Percentiles rank a stretch among this genome's conserved stretches.
Evolutionary conservation across 495 filamentous ascomycete genomes (phyloP).

Genomic region (Cercophora scortea): DNA sequence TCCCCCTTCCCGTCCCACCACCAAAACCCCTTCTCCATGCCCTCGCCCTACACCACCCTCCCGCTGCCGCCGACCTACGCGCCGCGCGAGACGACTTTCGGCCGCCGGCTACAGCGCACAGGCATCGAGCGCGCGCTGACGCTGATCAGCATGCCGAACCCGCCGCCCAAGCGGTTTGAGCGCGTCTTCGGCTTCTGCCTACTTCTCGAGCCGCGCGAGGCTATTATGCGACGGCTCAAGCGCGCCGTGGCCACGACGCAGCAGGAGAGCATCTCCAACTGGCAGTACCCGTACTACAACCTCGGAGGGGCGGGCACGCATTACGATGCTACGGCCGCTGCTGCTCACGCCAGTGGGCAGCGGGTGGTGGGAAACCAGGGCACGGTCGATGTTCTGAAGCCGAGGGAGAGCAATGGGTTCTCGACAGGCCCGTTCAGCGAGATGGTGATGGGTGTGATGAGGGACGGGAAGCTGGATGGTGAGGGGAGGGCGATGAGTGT

Average conservation of each 20-base stretch:
- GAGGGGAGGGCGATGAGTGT: conserved; percentile 32
- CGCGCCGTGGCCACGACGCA: conserved; percentile 28
- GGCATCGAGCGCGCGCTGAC: conserved; percentile 54
- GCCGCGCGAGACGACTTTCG: conserved; percentile 61
- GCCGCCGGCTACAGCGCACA: conserved; percentile 59
- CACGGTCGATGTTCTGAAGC: conserved; percentile 21
- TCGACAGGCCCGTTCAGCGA: conserved; percentile 31
- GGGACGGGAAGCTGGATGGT: conserved; percentile 22
- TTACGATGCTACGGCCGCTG: conserved; percentile 30
- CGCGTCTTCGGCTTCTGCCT: conserved; percentile 61
- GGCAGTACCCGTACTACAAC: conserved; percentile 54
- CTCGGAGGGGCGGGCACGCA: conserved; percentile 65
- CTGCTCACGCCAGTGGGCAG: conserved; percentile 2
- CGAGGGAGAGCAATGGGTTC: conserved; percentile 28
- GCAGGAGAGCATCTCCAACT: conserved; percentile 48
- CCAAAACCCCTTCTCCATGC: too few relatives aligned
- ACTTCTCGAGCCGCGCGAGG: conserved; percentile 42
- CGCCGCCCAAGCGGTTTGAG: conserved; percentile 41
- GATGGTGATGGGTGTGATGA: conserved; percentile 11
- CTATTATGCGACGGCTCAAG: conserved; percentile 39
- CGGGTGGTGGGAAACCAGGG: conserved; percentile 23
- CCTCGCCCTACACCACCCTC: conserved; percentile 17
- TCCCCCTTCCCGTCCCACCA: neutral
- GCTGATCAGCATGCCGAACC: conserved; percentile 49
- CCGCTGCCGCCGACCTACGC: conserved; percentile 39